phyloP scores from a whole-genome alignment of 2,329 filamentous ascomycete species.

The Lomentospora prolificans region DNA sequence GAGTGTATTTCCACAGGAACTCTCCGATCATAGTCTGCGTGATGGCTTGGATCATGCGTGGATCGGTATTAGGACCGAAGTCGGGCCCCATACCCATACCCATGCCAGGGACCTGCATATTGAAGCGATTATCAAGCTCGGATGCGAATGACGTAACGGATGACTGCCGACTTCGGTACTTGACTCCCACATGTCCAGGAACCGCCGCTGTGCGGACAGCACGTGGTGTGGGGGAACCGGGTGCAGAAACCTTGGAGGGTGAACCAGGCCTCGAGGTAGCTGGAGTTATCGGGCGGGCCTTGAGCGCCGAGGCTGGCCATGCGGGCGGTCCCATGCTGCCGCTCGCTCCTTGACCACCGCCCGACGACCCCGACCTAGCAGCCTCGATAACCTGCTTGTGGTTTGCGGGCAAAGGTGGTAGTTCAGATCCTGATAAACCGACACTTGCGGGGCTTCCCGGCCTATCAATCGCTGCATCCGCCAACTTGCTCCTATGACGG shows the following conservation, averaged over 20 bases:
- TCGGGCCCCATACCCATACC: constrained; percentile 32
- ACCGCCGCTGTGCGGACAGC: constrained; percentile 23
- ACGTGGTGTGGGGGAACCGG: constrained; percentile 50
- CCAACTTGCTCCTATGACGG: constrained; percentile 26
- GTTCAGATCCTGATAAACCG: constrained; percentile 28
- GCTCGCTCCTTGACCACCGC: constrained; percentile 26
- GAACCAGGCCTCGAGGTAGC: constrained; percentile 36
- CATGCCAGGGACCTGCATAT: constrained; percentile 52
- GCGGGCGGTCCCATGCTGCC: constrained; percentile 71
- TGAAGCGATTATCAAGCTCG: constrained; percentile 85
- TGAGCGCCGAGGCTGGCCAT: constrained; percentile 65
- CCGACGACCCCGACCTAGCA: constrained; percentile 49
- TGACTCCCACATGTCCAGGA: not conserved
- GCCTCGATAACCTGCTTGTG: constrained; percentile 80
- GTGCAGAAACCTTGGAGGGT: constrained; percentile 21
- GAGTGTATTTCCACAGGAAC: constrained; percentile 97
- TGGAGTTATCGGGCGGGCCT: constrained; percentile 50
- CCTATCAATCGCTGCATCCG: constrained; percentile 35
- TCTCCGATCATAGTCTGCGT: constrained; percentile 99
- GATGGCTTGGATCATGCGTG: constrained; percentile 97
- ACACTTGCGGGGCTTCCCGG: constrained; percentile 67
- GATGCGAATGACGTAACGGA: constrained; percentile 94
- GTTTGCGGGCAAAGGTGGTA: constrained; percentile 70
- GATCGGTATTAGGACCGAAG: constrained; percentile 69
- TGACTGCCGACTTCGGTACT: constrained; percentile 51